These are phyloP conservation scores for Ascodesmis nigricans DNA, from an alignment of 495 filamentous ascomycete genomes.

Conservation along the genomic window DNA sequence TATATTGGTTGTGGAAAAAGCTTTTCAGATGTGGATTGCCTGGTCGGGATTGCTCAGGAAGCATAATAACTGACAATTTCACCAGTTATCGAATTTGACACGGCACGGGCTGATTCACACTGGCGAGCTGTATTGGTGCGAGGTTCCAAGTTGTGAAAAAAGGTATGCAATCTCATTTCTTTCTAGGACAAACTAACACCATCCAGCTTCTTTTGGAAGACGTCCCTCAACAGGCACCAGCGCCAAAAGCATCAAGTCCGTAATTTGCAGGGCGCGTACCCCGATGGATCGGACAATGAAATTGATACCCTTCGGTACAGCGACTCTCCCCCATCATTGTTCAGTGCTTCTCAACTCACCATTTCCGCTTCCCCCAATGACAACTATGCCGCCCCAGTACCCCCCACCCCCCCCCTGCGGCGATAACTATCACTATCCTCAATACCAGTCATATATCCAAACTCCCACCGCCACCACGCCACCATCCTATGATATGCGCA, in stretches of 20 bases:
- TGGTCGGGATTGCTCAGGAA: conserved; percentile 4
- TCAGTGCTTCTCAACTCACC: no score
- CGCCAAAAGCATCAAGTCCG: conserved; percentile 40
- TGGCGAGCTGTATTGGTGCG: conserved; percentile 66
- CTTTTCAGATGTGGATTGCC: conserved; percentile 57
- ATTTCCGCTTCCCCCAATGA: no score
- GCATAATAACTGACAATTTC: conserved; percentile 23
- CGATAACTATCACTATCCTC: no score
- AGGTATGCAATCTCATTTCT: conserved; percentile 31
- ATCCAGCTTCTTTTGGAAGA: conserved; percentile 64
- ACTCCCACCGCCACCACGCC: conserved; percentile 25
- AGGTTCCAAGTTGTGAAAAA: conserved; percentile 54
- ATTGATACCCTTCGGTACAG: conserved; percentile 32
- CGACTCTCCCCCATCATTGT: no score
- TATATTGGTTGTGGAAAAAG: conserved; percentile 59
- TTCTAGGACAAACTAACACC: conserved; percentile 4
- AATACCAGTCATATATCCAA: conserved; percentile 22
- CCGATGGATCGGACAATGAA: conserved; percentile 33
- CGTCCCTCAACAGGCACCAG: conserved; percentile 69
- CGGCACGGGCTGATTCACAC: conserved; percentile 74
- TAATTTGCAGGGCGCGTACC: no score
- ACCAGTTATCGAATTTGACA: conserved; percentile 65
- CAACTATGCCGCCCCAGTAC: no score
- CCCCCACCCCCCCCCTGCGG: no score
- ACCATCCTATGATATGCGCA: conserved; percentile 28